Evolutionary conservation across 139 green algal genomes (phyloP).

Genomic region (Chlorella sp.): DNA sequence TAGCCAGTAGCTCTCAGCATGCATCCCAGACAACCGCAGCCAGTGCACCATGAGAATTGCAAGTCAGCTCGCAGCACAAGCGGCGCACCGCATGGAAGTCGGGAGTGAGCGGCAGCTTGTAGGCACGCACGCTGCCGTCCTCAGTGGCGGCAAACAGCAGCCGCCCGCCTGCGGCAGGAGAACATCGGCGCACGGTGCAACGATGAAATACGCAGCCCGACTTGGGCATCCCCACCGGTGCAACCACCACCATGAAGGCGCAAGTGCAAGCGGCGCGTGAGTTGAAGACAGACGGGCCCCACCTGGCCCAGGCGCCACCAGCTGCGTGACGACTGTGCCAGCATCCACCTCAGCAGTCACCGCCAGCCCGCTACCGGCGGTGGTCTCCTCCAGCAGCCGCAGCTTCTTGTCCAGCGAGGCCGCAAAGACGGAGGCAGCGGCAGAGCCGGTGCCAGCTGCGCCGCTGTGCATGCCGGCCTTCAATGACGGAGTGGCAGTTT

Average conservation of each 20-base stretch:
- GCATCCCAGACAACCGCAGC: no score
- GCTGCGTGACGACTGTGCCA: constrained; percentile 59
- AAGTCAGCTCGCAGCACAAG: no score
- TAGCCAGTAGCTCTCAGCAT: no score
- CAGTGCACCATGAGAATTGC: no score
- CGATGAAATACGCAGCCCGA: neutral
- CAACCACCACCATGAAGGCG: neutral
- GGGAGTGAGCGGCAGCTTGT: constrained; percentile 84
- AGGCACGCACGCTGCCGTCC: constrained; percentile 77
- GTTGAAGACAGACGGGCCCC: no score
- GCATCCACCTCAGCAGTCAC: constrained; percentile 83
- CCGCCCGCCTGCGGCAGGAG: constrained; percentile 35
- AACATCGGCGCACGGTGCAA: neutral
- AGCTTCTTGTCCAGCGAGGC: constrained; percentile 82
- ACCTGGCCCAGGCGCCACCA: constrained; percentile 24
- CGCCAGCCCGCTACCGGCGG: constrained; percentile 62
- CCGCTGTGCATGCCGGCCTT: constrained; percentile 20
- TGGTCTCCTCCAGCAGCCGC: constrained; percentile 85
- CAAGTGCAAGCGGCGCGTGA: neutral
- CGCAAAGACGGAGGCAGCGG: constrained; percentile 63
- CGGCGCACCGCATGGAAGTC: constrained; percentile 56
- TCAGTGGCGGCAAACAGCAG: constrained; percentile 86
- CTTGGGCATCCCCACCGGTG: no score
- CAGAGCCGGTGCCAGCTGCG: constrained; percentile 3
- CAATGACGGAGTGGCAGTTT: no score